Conservation (phyloP, 139 green algal species). For the Chlorella sp. region DNA sequence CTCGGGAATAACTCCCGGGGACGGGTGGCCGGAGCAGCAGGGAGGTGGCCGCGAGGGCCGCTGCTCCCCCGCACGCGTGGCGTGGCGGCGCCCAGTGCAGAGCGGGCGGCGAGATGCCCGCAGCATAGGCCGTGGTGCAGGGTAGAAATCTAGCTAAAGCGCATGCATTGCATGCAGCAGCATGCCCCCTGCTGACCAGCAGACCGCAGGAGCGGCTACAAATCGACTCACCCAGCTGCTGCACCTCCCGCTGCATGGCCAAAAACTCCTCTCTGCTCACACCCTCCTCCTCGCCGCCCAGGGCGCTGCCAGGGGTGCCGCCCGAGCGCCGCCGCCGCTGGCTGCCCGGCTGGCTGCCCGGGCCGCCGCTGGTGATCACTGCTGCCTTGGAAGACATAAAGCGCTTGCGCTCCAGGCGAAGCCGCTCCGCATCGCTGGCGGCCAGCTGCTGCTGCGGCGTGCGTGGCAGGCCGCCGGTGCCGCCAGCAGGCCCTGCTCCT, state of each 20-base stretch:
- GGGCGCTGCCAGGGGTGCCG: background rate
- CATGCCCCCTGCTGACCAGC: background rate
- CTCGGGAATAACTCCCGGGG: slow-evolving; percentile 5
- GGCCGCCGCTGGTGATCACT: background rate
- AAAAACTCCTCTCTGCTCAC: slow-evolving; percentile 57
- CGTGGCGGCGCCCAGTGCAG: background rate
- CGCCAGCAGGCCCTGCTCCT: background rate
- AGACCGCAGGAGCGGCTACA: background rate
- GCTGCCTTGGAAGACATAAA: slow-evolving; percentile 73
- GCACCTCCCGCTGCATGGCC: slow-evolving; percentile 62
- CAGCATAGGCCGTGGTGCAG: no score
- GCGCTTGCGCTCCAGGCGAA: slow-evolving; percentile 49
- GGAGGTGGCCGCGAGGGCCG: background rate
- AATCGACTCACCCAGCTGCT: slow-evolving; percentile 55
- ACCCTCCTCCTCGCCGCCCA: background rate
- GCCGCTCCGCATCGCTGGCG: background rate
- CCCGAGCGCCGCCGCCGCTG: no score
- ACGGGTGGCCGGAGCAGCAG: slow-evolving; percentile 13
- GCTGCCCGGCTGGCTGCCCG: background rate
- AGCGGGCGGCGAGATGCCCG: background rate
- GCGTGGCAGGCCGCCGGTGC: background rate
- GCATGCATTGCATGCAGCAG: background rate
- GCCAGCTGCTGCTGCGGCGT: background rate
- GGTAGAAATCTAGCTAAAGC: no score
- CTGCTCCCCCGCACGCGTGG: slow-evolving; percentile 20